Evolutionary conservation across 202 grass and related monocot genomes (phyloP).

Genomic region (Tripidium arundinaceum): DNA sequence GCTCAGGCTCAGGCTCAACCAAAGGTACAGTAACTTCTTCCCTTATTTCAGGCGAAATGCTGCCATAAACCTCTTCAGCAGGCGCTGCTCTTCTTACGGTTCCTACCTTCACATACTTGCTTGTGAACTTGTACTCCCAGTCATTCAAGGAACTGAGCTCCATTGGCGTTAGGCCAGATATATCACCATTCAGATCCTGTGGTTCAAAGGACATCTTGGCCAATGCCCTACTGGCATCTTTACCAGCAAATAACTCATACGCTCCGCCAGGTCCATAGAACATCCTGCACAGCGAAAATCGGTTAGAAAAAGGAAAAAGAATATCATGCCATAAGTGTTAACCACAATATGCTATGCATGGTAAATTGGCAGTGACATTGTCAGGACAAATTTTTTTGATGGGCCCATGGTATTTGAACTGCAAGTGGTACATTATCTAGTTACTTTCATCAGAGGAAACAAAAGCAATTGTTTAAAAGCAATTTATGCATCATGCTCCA

Average conservation of each 20-base stretch:
- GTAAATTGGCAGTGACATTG: background rate
- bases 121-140: conserved; percentile 77
- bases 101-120: conserved; percentile 78
- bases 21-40: conserved; percentile 17
- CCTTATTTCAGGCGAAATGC: conserved; percentile 29
- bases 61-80: conserved; percentile 20
- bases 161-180: conserved; percentile 57
- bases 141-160: conserved; percentile 65
- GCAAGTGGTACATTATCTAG: background rate
- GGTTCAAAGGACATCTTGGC: conserved; percentile 90
- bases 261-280: conserved; percentile 86
- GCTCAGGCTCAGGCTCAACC: background rate
- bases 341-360: background rate
- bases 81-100: conserved; percentile 33
- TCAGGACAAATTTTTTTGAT: background rate
- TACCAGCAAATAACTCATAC: conserved; percentile 74
- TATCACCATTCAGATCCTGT: conserved; percentile 62
- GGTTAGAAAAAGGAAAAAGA: background rate
- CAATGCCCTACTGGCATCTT: conserved; percentile 77
- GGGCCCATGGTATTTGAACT: background rate
- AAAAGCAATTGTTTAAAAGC: background rate
- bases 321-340: background rate
- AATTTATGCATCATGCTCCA: background rate
- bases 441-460: background rate
- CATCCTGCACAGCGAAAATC: conserved; percentile 45